These are phyloP conservation scores for Xylariaceae sp. DNA, from an alignment of 2,329 filamentous ascomycete species.

Conservation along the genomic window DNA sequence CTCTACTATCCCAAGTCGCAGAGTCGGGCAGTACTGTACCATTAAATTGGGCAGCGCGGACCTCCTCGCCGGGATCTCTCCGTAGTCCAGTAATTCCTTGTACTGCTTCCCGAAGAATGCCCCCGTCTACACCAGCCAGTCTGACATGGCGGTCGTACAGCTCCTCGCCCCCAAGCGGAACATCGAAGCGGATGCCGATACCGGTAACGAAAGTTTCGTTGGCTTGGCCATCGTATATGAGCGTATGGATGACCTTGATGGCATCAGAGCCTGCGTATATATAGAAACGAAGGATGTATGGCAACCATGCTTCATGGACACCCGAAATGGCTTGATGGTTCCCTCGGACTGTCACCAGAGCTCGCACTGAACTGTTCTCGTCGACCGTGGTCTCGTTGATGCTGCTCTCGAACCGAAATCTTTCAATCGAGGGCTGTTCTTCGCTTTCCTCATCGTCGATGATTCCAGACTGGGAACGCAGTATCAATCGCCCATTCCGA, in stretches of 20 bases:
- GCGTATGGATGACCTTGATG: slow-evolving; percentile 56
- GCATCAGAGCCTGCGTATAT: slow-evolving; percentile 59
- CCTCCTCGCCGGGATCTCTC: slow-evolving; percentile 52
- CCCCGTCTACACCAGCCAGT: slow-evolving; percentile 57
- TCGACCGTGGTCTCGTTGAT: slow-evolving; percentile 55
- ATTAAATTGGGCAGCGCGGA: slow-evolving; percentile 54
- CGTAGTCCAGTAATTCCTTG: slow-evolving; percentile 63
- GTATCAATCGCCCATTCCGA: slow-evolving; percentile 52
- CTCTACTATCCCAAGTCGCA: slow-evolving; percentile 49
- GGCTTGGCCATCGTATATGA: slow-evolving; percentile 57
- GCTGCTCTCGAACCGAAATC: slow-evolving; percentile 51
- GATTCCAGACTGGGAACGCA: slow-evolving; percentile 54
- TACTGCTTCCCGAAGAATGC: slow-evolving; percentile 59
- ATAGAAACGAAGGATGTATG: slow-evolving; percentile 60
- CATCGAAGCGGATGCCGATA: slow-evolving; percentile 57
- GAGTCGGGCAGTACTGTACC: slow-evolving; percentile 48
- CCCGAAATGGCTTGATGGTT: slow-evolving; percentile 38
- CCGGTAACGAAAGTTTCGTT: slow-evolving; percentile 55
- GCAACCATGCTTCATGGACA: slow-evolving; percentile 52
- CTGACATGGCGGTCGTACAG: slow-evolving; percentile 62
- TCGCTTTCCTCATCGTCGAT: slow-evolving; percentile 42
- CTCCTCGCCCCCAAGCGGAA: slow-evolving; percentile 56
- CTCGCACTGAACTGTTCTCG: slow-evolving; percentile 44
- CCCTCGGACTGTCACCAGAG: slow-evolving; percentile 50
- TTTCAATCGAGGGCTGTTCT: slow-evolving; percentile 40